Evolutionary conservation across 805 yeast species (phyloP), one percentile per base, ranked within the genome.

Genomic region (Ogataea siamensis): DNA sequence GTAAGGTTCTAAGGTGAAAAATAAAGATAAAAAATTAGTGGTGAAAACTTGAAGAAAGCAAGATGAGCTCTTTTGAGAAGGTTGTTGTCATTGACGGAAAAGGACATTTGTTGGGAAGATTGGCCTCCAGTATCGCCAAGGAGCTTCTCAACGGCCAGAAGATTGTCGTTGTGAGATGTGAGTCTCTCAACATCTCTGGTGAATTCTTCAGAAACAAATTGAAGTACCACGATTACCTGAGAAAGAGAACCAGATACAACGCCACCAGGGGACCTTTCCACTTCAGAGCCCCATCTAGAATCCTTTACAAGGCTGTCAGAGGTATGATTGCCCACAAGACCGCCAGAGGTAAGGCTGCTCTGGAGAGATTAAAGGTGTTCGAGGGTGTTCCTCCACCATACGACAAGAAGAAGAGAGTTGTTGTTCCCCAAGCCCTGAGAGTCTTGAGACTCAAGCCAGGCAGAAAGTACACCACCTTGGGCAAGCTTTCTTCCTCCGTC

Each of bases 291-390:
- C 99, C 99, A 73, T 89, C 98, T 53, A 88, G 98, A 78, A 91
- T 93, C 76, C 88, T 93, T 76, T 89, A 89, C 94, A 93, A 93
- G 85, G 97, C 99, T 67, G 74, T 93, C 71, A 86, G 96, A 71
- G 99, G 99, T 78, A 93, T 93, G 99, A 77, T 93, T 66, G 78
- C 96, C 70, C 98, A 93, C 89, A 93, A 93, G 88, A 93, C 99
- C 60, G 93, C 98, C 63, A 93, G 98, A 77, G 99, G 99, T 76
- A 85, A 87, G 80, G 98, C 98, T 69, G 99, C 99, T 64, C 74
- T 93, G 68, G 98, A 89, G 80, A 89, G 97, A 78, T 86, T 93
- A 65, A 87, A 93, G 91, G 98, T 91, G 62, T 93, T 87, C 66
- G 99, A 93, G 78, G 99, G 99, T 84, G 81, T 93, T 54, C 99